Percentiles rank a stretch among this genome's conserved stretches.
These are phyloP conservation scores for Caryopteris hybrid DNA, from an alignment of 305 asterid genomes.

Conservation along the genomic window DNA sequence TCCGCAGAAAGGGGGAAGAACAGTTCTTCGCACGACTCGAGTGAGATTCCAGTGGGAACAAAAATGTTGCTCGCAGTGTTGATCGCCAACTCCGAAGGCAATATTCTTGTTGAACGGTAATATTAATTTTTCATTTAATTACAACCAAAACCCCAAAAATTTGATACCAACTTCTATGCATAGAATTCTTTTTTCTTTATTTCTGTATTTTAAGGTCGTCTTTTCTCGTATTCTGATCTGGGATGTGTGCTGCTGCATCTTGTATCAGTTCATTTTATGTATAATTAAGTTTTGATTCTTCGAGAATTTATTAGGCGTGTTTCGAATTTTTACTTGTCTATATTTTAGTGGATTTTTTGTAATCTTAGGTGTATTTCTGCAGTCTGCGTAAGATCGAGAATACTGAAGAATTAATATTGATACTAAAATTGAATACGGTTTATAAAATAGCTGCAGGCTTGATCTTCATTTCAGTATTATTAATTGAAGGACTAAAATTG, in stretches of 20 bases:
- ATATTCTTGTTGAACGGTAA: slow-evolving; percentile 95
- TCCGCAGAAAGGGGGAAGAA: background rate
- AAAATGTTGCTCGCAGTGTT: slow-evolving; percentile 91
- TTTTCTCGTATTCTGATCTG: slow-evolving; percentile 14
- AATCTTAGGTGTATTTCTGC: background rate
- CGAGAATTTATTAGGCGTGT: background rate
- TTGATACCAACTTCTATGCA: background rate
- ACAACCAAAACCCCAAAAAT: background rate
- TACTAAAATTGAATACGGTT: background rate
- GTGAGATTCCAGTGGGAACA: slow-evolving; percentile 8
- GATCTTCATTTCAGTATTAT: background rate
- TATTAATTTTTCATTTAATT: background rate
- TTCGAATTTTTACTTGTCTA: background rate
- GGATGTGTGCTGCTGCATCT: background rate
- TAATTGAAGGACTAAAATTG: background rate
- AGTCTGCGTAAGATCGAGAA: slow-evolving; percentile 1
- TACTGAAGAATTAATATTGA: background rate
- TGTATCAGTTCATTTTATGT: slow-evolving; percentile 5
- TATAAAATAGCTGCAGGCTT: background rate
- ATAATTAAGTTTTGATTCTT: background rate
- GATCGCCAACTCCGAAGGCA: slow-evolving; percentile 93
- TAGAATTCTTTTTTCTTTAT: background rate
- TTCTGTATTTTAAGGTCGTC: background rate
- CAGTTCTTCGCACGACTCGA: background rate
- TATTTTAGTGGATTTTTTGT: background rate